Base-by-base conservation (phyloP, 805 yeast species). In the Ogataea degrootiae region DNA sequence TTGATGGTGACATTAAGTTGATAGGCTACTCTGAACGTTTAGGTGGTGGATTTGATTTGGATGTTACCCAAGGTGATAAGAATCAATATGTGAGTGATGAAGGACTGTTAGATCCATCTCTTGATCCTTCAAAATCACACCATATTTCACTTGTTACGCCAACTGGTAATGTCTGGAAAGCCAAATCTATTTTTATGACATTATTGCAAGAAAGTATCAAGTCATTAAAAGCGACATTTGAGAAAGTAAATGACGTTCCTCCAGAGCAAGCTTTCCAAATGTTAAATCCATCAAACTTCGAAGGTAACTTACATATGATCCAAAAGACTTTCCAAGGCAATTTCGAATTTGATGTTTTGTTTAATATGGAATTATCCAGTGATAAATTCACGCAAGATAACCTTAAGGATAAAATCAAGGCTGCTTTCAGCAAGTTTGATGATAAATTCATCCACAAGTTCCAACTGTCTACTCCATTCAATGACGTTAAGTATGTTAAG, bases 241-340 rank as follows among this genome's bases (percentile, higher is more conserved):
- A 58, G 1, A 34, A 39, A 8, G 43, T 63, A 16, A 53, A 57
- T 1, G 54, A 56, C 2, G 47, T 75, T 14, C 79, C 82, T 1
- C 72, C 82, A 0, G 70, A 68, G 26, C 82, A 77, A 56, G 62
- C 74, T 6, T 77, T 80, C 42, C 67, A 79, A 5, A 51, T 89
- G 38, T 74, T 87, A 55, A 82, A 87, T 60, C 51, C 80, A 15
- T 76, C 80, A 39, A 63, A 68, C 22, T 82, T 80, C 54, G 79
- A 68, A 51, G 97, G 97, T 1, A 88, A 88, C 60, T 61, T 87
- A 48, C 97, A 92, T 62, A 77, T 79, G 49, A 67, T 90, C 29
- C 97, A 92, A 65, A 83, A 87, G 57, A 71, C 82, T 0, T 94
- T 80, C 62, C 72, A 76, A 58, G 96, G 95, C 2, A 70, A 67